Evolutionary conservation across 805 yeast genomes (phyloP).

Genomic region (Monosporozyma servazzii): DNA sequence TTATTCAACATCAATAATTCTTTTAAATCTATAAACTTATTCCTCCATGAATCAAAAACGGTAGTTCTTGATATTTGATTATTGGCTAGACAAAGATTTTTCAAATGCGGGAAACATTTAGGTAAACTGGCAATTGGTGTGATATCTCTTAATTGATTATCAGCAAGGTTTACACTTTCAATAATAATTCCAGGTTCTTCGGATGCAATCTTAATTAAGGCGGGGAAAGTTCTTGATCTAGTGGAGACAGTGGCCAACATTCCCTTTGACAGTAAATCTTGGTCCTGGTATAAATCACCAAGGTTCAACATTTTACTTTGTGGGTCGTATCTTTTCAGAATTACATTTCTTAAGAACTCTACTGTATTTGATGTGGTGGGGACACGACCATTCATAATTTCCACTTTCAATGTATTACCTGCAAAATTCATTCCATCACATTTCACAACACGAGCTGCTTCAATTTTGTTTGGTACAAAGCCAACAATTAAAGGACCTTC

Average conservation of each 20-base stretch:
- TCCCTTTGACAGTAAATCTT: conserved; percentile 48
- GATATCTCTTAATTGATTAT: conserved; percentile 57
- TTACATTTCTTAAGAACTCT: conserved; percentile 49
- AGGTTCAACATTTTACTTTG: conserved; percentile 60
- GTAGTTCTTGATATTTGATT: conserved; percentile 55
- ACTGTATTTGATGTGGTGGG: conserved; percentile 40
- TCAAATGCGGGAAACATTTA: conserved; percentile 61
- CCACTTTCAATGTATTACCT: conserved; percentile 46
- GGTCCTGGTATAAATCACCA: conserved; percentile 55
- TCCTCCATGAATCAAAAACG: conserved; percentile 63
- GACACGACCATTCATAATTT: conserved; percentile 23
- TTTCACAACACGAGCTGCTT: conserved; percentile 49
- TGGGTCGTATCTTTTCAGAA: conserved; percentile 59
- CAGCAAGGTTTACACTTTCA: conserved; percentile 61
- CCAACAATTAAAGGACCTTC: conserved; percentile 55
- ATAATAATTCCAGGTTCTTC: conserved; percentile 41
- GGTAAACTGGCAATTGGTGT: conserved; percentile 54
- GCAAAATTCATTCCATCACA: conserved; percentile 80
- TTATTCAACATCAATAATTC: conserved; percentile 75
- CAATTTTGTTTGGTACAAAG: conserved; percentile 42
- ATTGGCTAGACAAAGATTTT: conserved; percentile 71
- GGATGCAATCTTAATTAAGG: conserved; percentile 72
- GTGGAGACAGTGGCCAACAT: conserved; percentile 53
- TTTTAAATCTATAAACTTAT: conserved; percentile 61
- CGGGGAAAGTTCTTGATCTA: conserved; percentile 78